phyloP scores from a whole-genome alignment of 495 filamentous ascomycete species.

The Tricharina praecox region DNA sequence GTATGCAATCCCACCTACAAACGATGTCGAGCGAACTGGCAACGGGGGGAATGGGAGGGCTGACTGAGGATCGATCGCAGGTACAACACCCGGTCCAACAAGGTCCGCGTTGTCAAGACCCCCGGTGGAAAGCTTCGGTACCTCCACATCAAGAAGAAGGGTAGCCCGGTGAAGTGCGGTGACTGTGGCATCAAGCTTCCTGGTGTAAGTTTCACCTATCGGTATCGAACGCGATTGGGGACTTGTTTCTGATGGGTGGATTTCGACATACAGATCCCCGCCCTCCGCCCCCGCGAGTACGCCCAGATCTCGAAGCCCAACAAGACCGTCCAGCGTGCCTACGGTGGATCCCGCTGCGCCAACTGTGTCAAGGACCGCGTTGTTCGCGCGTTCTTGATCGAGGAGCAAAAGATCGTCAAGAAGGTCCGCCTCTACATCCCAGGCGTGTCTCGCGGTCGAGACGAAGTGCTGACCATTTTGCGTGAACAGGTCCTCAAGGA shows the following conservation, averaged over 20 bases:
- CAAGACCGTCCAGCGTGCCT: conserved; percentile 97
- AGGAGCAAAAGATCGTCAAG: conserved; percentile 99
- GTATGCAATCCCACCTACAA: conserved; percentile 37
- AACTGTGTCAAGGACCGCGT: conserved; percentile 97
- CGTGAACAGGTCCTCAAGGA: conserved; percentile 49
- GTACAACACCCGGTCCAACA: conserved; percentile 96
- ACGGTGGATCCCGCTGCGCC: conserved; percentile 92
- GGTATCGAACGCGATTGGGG: no score
- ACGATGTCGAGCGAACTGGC: conserved; percentile 10
- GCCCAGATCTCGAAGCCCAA: conserved; percentile 86
- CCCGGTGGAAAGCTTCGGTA: conserved; percentile 86
- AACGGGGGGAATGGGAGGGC: no score
- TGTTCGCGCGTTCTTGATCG: conserved; percentile 92
- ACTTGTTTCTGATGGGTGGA: background rate
- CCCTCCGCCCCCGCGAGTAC: conserved; percentile 95
- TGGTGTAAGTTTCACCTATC: conserved; percentile 21
- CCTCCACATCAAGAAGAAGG: conserved; percentile 97
- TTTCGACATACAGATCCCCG: conserved; percentile 49
- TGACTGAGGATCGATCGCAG: no score
- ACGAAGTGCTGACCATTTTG: background rate
- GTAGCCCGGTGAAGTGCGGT: conserved; percentile 92
- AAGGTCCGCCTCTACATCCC: conserved; percentile 47
- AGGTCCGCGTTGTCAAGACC: conserved; percentile 87
- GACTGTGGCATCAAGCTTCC: conserved; percentile 77
- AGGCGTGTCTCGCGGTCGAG: background rate